A percentile compares a stretch with the other conserved stretches of the same genome.
These are phyloP conservation scores for Pythium myriotylum DNA, from an alignment of 352 stramenopile species.

Conservation along the genomic window DNA sequence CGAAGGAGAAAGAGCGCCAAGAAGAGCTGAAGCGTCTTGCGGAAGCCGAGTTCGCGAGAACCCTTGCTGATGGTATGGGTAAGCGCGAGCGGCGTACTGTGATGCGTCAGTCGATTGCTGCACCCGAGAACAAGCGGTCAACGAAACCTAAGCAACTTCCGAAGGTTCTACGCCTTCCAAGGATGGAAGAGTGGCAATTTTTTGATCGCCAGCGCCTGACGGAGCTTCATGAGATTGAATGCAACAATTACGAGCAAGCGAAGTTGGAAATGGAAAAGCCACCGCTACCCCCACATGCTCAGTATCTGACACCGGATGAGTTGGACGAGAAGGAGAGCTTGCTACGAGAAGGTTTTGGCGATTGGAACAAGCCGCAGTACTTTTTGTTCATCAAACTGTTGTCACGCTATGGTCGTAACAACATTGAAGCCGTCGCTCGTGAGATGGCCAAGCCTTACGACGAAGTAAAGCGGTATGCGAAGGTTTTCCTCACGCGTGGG, in stretches of 20 bases:
- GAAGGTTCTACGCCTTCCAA: conserved; percentile 75
- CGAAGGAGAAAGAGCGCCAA: conserved; percentile 89
- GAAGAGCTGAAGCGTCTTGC: conserved; percentile 85
- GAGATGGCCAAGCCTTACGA: conserved; percentile 86
- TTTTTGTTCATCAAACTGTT: conserved; percentile 87
- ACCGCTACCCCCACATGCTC: conserved; percentile 62
- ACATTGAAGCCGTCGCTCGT: conserved; percentile 74
- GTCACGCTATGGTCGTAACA: conserved; percentile 73
- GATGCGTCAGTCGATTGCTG: conserved; percentile 59
- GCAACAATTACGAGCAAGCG: conserved; percentile 73
- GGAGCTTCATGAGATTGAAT: conserved; percentile 85
- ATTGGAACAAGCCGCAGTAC: conserved; percentile 90
- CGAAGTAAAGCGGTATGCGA: conserved; percentile 70
- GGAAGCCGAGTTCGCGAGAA: conserved; percentile 79
- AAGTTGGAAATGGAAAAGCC: conserved; percentile 81
- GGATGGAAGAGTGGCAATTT: conserved; percentile 90
- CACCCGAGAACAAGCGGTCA: conserved; percentile 49
- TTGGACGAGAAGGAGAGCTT: conserved; percentile 92
- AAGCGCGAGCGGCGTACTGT: conserved; percentile 85
- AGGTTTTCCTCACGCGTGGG: conserved; percentile 68
- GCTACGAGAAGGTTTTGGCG: conserved; percentile 79
- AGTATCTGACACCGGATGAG: conserved; percentile 86
- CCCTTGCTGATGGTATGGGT: conserved; percentile 79
- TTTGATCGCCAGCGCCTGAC: conserved; percentile 80
- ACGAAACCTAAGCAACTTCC: conserved; percentile 80